Evolutionary conservation across 345 rosid species (phyloP).

Genomic region (Linum lewisii): DNA sequence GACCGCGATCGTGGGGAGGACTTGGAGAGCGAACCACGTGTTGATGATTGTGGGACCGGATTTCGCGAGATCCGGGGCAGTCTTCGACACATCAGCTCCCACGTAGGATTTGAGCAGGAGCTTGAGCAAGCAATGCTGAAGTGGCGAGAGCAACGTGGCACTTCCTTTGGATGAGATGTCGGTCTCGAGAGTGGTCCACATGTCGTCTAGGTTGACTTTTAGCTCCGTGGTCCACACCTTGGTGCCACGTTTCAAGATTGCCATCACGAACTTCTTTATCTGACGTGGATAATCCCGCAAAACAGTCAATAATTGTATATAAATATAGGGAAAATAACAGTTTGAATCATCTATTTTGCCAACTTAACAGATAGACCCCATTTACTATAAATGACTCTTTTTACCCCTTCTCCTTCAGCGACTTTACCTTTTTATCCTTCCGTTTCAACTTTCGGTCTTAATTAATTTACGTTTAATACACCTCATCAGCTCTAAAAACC

Average conservation of each 20-base stretch:
- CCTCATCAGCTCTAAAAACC: too few species aligned
- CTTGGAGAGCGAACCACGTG: conserved; percentile 55
- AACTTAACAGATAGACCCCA: too few species aligned
- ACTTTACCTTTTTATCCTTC: too few species aligned
- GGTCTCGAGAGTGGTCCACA: conserved; percentile 46
- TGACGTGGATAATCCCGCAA: conserved; percentile 12
- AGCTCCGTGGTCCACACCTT: conserved; percentile 49
- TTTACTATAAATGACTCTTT: too few species aligned
- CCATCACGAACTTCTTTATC: conserved; percentile 51
- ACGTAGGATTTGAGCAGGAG: conserved; percentile 45
- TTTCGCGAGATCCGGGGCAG: conserved; percentile 29
- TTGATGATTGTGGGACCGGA: conserved; percentile 41
- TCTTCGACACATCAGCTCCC: conserved; percentile 52
- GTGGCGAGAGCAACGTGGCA: conserved; percentile 29
- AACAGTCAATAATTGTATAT: too few species aligned
- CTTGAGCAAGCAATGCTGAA: conserved; percentile 46
- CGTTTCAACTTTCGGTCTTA: too few species aligned
- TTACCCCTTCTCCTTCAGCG: too few species aligned
- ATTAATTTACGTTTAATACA: too few species aligned
- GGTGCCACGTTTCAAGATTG: conserved; percentile 59
- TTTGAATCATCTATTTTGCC: too few species aligned
- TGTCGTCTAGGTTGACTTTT: conserved; percentile 32
- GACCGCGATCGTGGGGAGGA: conserved; percentile 45
- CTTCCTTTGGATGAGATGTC: conserved; percentile 30
- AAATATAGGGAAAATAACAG: too few species aligned